Base-by-base conservation (phyloP, 148 eudicot genomes). In the Amaranthus cruentus region DNA sequence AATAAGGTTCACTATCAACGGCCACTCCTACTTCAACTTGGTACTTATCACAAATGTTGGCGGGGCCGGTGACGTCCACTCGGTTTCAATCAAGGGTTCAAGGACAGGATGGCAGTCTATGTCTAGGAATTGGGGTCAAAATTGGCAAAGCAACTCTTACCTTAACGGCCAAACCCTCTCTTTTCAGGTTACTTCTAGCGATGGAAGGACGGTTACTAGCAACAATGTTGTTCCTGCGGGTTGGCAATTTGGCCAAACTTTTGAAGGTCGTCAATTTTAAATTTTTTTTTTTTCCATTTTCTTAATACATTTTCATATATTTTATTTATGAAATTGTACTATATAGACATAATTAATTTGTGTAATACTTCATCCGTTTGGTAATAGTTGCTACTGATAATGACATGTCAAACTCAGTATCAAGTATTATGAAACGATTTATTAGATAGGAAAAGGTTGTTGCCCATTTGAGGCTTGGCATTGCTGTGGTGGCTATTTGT, bases 101-200 rank as follows among this genome's bases (percentile, higher is more conserved):
- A 86, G 14, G 49, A 83, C 89, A 6, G 92, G 92, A 46, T 91
- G 97, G 97, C 94, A 87, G 67, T 21, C 87, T 6, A 82, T 91
- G 97, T 89, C 93, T n/a, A 79, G 97, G 44, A 91, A 91, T 62
- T 91, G 97, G 97, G 97, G 97, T 6, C 97, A 91, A 55, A 91
- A 91, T 28, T 91, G 97, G 97, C 97, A 91, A 54, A 89, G 91
- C 87, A 91, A 91, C 75, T 73, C 83, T 1, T 74, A 83, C 83
- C 83, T 91, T 51, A 88, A 89, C 47, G 97, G 94, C 5, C 97
- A 89, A 55, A 71, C 72, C 66, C 83, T 91, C 38, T 91, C 97
- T 0, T 89, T 91, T 75, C 80, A 73, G 64, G 90, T 91, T 73
- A 89, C 94, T 2, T 70, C 94, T 10, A 86, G 97, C 43, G 97